Base-by-base conservation (phyloP, 2,329 filamentous ascomycete species). In the Apiospora sp. region DNA sequence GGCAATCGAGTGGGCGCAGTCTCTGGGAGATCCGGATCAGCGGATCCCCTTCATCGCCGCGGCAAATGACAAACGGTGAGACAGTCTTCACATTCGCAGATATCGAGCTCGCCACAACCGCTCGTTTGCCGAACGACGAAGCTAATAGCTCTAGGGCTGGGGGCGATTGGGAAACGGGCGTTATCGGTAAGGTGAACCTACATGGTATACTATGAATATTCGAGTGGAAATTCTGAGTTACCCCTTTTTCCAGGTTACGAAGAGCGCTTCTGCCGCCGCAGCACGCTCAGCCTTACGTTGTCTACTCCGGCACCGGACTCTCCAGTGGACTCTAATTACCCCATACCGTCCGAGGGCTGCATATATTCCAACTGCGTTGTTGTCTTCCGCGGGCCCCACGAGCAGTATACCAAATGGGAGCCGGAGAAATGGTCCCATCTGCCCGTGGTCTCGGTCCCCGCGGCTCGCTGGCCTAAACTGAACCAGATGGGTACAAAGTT, bases 111-210 rank as follows among this genome's bases (percentile, higher is more conserved):
- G 8, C 14, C 34, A 12, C 3, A n/a, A 10, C 34, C 10, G 34
- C 10, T 41, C 58, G 5, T 10, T n/a, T 41, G 22, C n/a, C 4
- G 34, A 64, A 64, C 8, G 41, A 64, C 19, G 58, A 41, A 5
- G 34, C 58, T 64, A 24, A 64, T 64, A 41, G 10, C 37, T n/a
- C 4, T 4, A 87, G 92, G 49, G 88, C 93, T 0, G 93, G 93
- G 13, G 93, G 93, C n/a, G 92, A 95, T 79, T 95, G 93, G 93
- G 92, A 94, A 77, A 92, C 88, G 8, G 87, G 86, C 74, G 86
- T 83, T 16, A 80, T 83, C 3, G 84, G 84, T 71, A 81, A 85
- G 48, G 16, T 41, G 34, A 64, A 27, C 34, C 22, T 64, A 49
- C 44, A 37, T 54, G 27, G 44, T 27, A 46, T 69, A 46, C 44